Base-by-base conservation (phyloP, 495 filamentous ascomycete genomes). In the Aspergillus kassunensis region DNA sequence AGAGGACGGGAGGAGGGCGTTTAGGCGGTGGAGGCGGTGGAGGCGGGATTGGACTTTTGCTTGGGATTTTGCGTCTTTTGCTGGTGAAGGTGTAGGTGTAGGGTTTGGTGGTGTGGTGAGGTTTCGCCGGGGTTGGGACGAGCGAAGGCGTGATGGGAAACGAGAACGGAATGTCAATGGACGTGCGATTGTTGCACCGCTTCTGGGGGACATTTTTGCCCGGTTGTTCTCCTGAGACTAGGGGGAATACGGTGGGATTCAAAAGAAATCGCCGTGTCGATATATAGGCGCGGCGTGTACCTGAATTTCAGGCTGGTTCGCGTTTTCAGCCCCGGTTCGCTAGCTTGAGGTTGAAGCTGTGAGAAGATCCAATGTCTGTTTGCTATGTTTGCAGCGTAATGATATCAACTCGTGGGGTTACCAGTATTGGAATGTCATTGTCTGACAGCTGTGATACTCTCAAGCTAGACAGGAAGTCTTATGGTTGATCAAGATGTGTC, bases 11-110 rank as follows among this genome's bases (percentile, higher is more conserved):
- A 83, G 79, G 18, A 77, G 74, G 49, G 81, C 66, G 56, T 86
- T 76, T 65, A 89, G 71, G 58, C 78, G 80, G 34, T 74, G 70
- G 34, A 89, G 71, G 58, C 78, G 80, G 34, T 74, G 70, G 34
- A 87, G 66, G 50, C 80, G 76, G 15, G 76, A 77, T 0, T 60
- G 68, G 19, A 65, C 49, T 49, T 68, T 63, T 51, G 66, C n/a
- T n/a, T n/a, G n/a, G n/a, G n/a, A n/a, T n/a, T n/a, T n/a, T n/a
- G n/a, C n/a, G n/a, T n/a, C n/a, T n/a, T n/a, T n/a, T n/a, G 39
- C 45, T n/a, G 53, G 30, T 23, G 58, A 44, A n/a, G 53, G 30
- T 25, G 58, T 44, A 13, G 63, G 47, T n/a, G 67, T 51, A 47
- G 63, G 60, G 16, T 25, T 48, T 23, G 47, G 48, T 41, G 59